Base-by-base conservation (phyloP, 1,284 basidiomycete species). In the Rhodotorula sp. region DNA sequence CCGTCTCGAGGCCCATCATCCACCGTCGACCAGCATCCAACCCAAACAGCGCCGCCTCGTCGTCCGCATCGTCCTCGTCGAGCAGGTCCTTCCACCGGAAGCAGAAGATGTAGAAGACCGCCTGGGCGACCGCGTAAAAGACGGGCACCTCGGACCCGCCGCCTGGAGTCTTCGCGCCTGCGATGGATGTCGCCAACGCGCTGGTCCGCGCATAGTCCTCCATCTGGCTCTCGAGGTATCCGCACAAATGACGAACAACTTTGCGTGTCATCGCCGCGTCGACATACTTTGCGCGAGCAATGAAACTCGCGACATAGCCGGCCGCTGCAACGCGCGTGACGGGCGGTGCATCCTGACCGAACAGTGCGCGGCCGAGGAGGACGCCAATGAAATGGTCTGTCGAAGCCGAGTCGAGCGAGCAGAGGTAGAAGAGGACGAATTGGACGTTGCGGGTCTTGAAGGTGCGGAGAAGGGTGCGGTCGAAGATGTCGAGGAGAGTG, bases 361-460 rank as follows among this genome's bases (percentile, higher is more conserved):
- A 87, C 20, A 98, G 82, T 0, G 94, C 92, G 70, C 91, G 89
- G 26, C 89, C 89, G 55, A 98, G 89, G 34, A 99, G 88, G 77
- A 94, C 87, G 53, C 94, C 94, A 67, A 94, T 89, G 79, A 99
- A 97, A 67, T 92, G 85, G 79, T 99, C 95, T 53, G 90, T 87
- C 77, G 94, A 97, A 68, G 92, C 88, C 13, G 89, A 83, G 73
- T 94, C 89, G 64, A 96, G 87, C 1, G 94, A 96, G 30, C 92
- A 86, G 78, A 89, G 93, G 88, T 92, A 95, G 84, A 99, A 99
- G 56, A 99, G 78, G 69, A 99, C 85, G 81, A 99, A 99, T 77
- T 99, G 96, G 2, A 94, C 94, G 80, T 99, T 95, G 53, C 95
- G 90, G 0, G 93, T 97, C 79, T 94, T 93, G 83, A 95, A 95